These are phyloP conservation scores for Pilatotrama ljubarskyi DNA, from an alignment of 768 basidiomycete species.

Conservation along the genomic window DNA sequence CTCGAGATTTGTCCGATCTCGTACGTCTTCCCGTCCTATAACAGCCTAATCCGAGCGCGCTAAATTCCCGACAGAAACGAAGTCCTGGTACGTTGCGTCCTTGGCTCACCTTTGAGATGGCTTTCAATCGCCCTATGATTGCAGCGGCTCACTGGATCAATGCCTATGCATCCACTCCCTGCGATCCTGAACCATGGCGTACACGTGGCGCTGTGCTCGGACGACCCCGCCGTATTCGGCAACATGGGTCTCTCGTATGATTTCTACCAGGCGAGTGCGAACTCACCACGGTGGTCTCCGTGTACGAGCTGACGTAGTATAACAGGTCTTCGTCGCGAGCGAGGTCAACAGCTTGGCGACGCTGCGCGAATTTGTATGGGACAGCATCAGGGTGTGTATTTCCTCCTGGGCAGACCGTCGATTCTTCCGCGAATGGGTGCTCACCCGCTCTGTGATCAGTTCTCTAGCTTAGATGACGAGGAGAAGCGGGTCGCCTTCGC, in stretches of 20 bases:
- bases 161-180: constrained; percentile 78
- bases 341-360: constrained; percentile 53
- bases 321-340: constrained; percentile 26
- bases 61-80: constrained; percentile 56
- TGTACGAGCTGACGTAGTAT: background rate
- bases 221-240: constrained; percentile 77
- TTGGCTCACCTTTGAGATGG: background rate
- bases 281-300: constrained; percentile 28
- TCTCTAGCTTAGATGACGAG: constrained; percentile 49
- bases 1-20: constrained; percentile 82
- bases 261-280: constrained; percentile 61
- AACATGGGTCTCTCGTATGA: constrained; percentile 79
- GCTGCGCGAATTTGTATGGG: constrained; percentile 60
- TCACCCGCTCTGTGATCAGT: constrained; percentile 34
- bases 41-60: background rate
- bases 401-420: background rate
- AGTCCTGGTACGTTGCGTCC: constrained; percentile 49
- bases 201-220: constrained; percentile 68
- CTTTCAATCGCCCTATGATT: background rate
- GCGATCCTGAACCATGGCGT: constrained; percentile 72
- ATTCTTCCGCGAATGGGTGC: background rate
- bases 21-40: constrained; percentile 43
- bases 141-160: constrained; percentile 73
- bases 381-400: constrained; percentile 55
- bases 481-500: constrained; percentile 48